A percentile compares a stretch with the other conserved stretches of the same genome.
phyloP scores from a whole-genome alignment of 192 early-diverging fungal species.

The Backusella luteola region DNA sequence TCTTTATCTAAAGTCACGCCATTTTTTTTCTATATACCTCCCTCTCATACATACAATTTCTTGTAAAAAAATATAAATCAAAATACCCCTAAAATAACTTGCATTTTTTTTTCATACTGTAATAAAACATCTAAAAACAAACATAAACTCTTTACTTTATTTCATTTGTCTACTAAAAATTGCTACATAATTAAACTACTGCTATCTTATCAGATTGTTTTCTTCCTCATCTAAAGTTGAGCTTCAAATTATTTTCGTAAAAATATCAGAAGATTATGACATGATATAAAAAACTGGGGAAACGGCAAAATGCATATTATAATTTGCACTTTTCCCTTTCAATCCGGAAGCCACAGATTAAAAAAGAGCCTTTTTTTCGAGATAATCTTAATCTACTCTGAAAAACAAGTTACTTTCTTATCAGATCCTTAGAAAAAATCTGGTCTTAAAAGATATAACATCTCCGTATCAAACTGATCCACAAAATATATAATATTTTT shows the following conservation, averaged over 20 bases:
- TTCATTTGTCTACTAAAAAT: neutral
- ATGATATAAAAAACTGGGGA: neutral
- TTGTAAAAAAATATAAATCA: neutral
- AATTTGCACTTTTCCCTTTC: neutral
- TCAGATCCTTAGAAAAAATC: neutral
- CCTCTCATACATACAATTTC: neutral
- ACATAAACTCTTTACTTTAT: neutral
- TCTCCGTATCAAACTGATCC: neutral
- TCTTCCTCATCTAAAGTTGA: neutral
- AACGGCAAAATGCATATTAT: neutral
- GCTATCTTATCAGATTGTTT: neutral
- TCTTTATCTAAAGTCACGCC: slow-evolving; percentile 1
- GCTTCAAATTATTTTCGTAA: neutral
- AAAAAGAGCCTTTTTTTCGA: neutral
- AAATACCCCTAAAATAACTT: neutral
- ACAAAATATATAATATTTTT: neutral
- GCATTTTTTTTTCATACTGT: neutral
- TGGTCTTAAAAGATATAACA: neutral
- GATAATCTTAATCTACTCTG: neutral
- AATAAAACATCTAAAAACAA: slow-evolving; percentile 4
- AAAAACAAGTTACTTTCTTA: neutral
- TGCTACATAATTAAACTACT: neutral
- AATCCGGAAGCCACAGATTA: neutral
- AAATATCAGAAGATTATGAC: neutral
- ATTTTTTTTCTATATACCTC: slow-evolving; percentile 8